Conservation (phyloP, 169 alveolate species). For the Haemoproteus tartakovskyi region DNA sequence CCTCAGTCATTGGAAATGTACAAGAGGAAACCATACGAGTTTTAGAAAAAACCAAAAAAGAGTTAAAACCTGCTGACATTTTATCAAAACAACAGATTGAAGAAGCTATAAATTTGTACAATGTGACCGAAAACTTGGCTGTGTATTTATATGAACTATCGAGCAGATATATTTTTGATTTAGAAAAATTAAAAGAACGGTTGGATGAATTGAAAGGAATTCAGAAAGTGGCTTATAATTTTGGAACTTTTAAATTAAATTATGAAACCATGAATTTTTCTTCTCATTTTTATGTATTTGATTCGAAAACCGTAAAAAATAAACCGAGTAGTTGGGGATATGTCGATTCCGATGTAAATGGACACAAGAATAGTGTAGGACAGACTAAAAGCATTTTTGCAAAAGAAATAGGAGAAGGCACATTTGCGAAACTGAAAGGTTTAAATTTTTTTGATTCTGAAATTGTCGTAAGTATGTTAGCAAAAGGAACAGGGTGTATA, state of each 20-base stretch:
- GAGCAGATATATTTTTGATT: slow-evolving; percentile 69
- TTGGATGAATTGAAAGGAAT: slow-evolving; percentile 76
- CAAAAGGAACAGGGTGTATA: slow-evolving; percentile 79
- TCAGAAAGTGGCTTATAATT: slow-evolving; percentile 77
- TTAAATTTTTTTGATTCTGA: slow-evolving; percentile 82
- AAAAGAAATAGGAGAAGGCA: slow-evolving; percentile 79
- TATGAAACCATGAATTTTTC: slow-evolving; percentile 81
- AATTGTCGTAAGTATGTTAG: slow-evolving; percentile 75
- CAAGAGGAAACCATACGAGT: slow-evolving; percentile 80
- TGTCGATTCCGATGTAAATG: slow-evolving; percentile 80
- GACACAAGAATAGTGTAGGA: slow-evolving; percentile 78
- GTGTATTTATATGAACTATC: slow-evolving; percentile 69
- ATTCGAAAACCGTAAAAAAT: slow-evolving; percentile 74
- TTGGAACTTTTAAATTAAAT: slow-evolving; percentile 76
- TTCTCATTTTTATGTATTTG: slow-evolving; percentile 79
- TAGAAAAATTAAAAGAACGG: slow-evolving; percentile 76
- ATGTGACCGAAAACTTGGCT: slow-evolving; percentile 65
- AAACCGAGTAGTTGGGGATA: slow-evolving; percentile 87
- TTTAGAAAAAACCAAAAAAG: slow-evolving; percentile 81
- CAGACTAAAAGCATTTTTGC: slow-evolving; percentile 81
- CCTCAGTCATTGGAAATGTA: slow-evolving; percentile 77
- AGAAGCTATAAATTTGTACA: slow-evolving; percentile 75
- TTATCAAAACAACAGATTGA: slow-evolving; percentile 76
- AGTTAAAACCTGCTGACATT: slow-evolving; percentile 83
- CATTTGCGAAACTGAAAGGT: slow-evolving; percentile 80